Evolutionary conservation across 495 filamentous ascomycete genomes (phyloP).

Genomic region (Trichoderma orchidacearum): DNA sequence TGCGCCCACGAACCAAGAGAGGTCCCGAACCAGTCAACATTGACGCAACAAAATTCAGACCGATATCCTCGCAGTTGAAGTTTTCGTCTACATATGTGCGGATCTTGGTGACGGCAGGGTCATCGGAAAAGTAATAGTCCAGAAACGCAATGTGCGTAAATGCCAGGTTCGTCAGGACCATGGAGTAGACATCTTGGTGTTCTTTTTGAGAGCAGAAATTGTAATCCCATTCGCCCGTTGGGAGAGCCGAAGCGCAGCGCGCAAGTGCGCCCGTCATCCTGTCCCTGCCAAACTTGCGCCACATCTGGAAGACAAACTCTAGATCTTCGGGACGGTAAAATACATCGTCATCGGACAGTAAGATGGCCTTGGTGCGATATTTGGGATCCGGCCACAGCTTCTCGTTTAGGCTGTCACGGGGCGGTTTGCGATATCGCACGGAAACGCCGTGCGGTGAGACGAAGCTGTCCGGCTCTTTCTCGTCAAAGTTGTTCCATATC

Average conservation of each 20-base stretch:
- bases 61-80: conserved; percentile 12
- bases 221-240: conserved; percentile 2
- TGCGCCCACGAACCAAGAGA: conserved; percentile 5
- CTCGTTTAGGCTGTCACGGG: conserved; percentile 7
- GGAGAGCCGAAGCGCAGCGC: conserved; percentile 5
- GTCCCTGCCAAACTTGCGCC: conserved; percentile 7
- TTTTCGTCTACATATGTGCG: conserved; percentile 8
- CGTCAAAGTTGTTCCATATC: conserved; percentile 8
- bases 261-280: conserved; percentile 9
- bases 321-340: conserved; percentile 7
- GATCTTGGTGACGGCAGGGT: conserved; percentile 6
- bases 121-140: conserved; percentile 9
- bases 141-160: conserved; percentile 10
- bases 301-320: conserved; percentile 12
- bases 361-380: conserved; percentile 8
- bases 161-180: conserved; percentile 9
- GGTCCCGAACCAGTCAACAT: conserved; percentile 10
- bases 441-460: conserved; percentile 4
- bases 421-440: conserved; percentile 7
- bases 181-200: conserved; percentile 3
- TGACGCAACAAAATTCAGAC: conserved; percentile 8
- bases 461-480: conserved; percentile 2
- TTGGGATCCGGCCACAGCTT: conserved; percentile 5
- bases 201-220: conserved; percentile 3
- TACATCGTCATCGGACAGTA: conserved; percentile 10